These are phyloP conservation scores for Phytophthora palmivora DNA, from an alignment of 352 stramenopile genomes.

Conservation along the genomic window DNA sequence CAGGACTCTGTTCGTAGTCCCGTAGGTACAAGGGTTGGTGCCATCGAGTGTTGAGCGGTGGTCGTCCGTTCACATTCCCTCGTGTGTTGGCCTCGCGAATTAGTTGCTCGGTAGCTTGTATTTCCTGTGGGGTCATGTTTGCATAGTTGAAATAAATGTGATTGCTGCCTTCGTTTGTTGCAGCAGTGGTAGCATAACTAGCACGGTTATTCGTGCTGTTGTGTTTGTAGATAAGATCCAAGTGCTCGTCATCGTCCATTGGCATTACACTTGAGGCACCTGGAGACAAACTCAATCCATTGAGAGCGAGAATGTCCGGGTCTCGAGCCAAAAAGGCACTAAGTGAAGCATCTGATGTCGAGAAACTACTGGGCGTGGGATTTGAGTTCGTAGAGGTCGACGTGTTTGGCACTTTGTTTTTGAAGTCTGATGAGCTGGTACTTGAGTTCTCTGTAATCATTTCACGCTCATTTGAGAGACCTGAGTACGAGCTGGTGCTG, in stretches of 20 bases:
- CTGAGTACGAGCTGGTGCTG: constrained; percentile 55
- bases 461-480: constrained; percentile 36
- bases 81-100: constrained; percentile 18
- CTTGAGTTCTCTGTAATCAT: constrained; percentile 25
- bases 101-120: constrained; percentile 17
- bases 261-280: constrained; percentile 21
- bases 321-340: constrained; percentile 45
- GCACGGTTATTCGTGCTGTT: constrained; percentile 9
- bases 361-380: constrained; percentile 32
- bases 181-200: constrained; percentile 35
- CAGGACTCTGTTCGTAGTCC: constrained; percentile 21
- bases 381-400: constrained; percentile 18
- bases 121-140: constrained; percentile 35
- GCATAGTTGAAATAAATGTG: constrained; percentile 39
- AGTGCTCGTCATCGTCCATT: constrained; percentile 32
- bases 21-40: constrained; percentile 21
- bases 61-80: constrained; percentile 14
- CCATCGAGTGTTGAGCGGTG: constrained; percentile 7
- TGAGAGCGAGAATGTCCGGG: constrained; percentile 50
- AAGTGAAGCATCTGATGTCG: constrained; percentile 41
- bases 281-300: constrained; percentile 43
- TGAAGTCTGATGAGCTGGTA: constrained; percentile 34
- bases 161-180: constrained; percentile 41
- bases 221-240: constrained; percentile 21
- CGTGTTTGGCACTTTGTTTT: constrained; percentile 12